Conservation (phyloP, 2,329 filamentous ascomycete genomes). For the Metarhizium guizhouense region DNA sequence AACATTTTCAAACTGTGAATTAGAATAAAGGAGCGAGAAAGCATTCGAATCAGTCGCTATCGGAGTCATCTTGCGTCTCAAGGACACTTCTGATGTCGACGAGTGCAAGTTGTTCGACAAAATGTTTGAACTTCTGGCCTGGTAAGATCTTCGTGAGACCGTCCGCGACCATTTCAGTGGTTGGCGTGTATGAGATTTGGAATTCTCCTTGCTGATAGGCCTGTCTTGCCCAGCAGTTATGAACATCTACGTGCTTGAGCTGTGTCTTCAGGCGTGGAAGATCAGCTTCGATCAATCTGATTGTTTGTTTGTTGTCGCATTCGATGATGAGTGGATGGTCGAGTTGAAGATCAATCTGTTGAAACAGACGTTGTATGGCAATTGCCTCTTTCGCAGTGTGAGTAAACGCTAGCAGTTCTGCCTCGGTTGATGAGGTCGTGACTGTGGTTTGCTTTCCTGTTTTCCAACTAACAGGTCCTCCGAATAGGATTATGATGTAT, state of each 20-base stretch:
- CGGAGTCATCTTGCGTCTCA: too few species aligned
- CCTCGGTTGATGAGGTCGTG: not conserved
- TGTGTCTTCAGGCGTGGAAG: not conserved
- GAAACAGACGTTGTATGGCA: not conserved
- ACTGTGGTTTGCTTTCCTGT: not conserved
- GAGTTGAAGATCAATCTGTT: not conserved
- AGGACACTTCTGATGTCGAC: not conserved
- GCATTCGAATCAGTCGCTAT: too few species aligned
- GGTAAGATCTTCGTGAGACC: constrained; percentile 2
- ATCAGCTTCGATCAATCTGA: not conserved
- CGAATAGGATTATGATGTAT: not conserved
- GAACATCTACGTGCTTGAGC: constrained; percentile 3
- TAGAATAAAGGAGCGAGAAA: too few species aligned
- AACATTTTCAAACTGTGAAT: too few species aligned
- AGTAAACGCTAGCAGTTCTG: not conserved
- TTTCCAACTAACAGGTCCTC: not conserved
- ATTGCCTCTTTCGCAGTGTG: not conserved
- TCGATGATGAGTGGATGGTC: not conserved
- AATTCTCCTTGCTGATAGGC: constrained; percentile 1
- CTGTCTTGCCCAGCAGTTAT: constrained; percentile 4
- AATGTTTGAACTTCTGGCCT: constrained; percentile 1
- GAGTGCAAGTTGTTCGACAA: constrained; percentile 3
- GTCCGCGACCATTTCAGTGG: constrained; percentile 1
- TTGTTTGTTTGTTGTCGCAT: not conserved
- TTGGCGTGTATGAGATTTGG: constrained; percentile 4